Evolutionary conservation across 2,329 filamentous ascomycete genomes (phyloP).

Genomic region (Herpotrichia juniperi): DNA sequence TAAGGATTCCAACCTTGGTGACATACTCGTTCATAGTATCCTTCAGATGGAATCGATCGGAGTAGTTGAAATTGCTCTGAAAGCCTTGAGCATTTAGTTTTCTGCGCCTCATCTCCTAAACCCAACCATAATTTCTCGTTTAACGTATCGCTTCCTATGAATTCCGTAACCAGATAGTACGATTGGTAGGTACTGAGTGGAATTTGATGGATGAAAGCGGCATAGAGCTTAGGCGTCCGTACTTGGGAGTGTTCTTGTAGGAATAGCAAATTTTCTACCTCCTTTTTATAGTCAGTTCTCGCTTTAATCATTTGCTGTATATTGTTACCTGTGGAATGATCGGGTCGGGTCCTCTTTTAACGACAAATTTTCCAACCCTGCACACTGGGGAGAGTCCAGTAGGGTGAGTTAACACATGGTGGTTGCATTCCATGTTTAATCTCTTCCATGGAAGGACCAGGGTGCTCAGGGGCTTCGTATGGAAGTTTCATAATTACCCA

Average conservation of each 20-base stretch:
- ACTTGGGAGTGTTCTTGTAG: conserved; percentile 7
- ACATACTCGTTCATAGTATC: conserved; percentile 9
- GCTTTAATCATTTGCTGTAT: too few species aligned
- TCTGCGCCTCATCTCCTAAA: conserved; percentile 1
- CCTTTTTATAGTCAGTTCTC: conserved; percentile 2
- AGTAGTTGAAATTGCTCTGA: conserved; percentile 5
- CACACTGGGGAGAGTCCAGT: not conserved
- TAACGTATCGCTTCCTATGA: conserved; percentile 2
- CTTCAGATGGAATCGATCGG: conserved; percentile 5
- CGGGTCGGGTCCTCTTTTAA: not conserved
- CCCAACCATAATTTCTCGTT: not conserved
- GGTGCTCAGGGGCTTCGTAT: conserved; percentile 11
- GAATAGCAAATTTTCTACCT: conserved; percentile 11
- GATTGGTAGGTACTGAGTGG: not conserved
- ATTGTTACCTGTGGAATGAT: not conserved
- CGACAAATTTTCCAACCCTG: conserved; percentile 2
- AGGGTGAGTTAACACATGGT: not conserved
- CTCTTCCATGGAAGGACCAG: conserved; percentile 4
- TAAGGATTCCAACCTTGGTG: conserved; percentile 3
- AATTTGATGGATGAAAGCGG: not conserved
- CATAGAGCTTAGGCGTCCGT: conserved; percentile 9
- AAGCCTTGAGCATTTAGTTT: conserved; percentile 1
- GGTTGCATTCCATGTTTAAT: conserved; percentile 2
- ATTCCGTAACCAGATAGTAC: conserved; percentile 8
- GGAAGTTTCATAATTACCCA: conserved; percentile 7